Evolutionary conservation across 306 rosid species (phyloP).

Genomic region (Pterocarpus macrocarpus): DNA sequence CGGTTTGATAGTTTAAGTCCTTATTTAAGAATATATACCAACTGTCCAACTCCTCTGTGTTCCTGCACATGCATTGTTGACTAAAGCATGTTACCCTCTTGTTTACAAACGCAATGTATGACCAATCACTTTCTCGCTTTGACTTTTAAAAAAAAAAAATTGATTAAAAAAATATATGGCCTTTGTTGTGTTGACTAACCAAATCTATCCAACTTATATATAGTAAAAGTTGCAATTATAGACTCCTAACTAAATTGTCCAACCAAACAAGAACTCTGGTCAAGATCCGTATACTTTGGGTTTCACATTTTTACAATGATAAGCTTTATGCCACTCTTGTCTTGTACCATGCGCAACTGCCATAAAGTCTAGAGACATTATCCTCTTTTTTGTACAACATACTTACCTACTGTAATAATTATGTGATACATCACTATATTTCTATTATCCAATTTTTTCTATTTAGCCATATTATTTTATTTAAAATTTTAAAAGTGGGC

Average conservation of each 20-base stretch:
- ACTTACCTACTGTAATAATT: slow-evolving; percentile 30
- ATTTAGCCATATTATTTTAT: slow-evolving; percentile 4
- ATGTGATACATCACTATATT: background rate
- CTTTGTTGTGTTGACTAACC: slow-evolving; percentile 66
- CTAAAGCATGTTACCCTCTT: slow-evolving; percentile 77
- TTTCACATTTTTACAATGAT: slow-evolving; percentile 42
- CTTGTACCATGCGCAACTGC: slow-evolving; percentile 31
- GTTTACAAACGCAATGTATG: slow-evolving; percentile 55
- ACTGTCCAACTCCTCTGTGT: slow-evolving; percentile 34
- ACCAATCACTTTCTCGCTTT: slow-evolving; percentile 60
- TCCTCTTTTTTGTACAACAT: slow-evolving; percentile 10
- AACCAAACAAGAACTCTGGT: slow-evolving; percentile 49
- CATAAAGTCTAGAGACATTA: background rate
- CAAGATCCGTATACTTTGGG: slow-evolving; percentile 57
- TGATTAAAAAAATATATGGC: slow-evolving; percentile 38
- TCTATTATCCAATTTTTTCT: background rate
- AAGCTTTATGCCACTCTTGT: slow-evolving; percentile 17
- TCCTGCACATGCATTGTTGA: slow-evolving; percentile 79
- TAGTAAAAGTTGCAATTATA: slow-evolving; percentile 31
- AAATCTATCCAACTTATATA: slow-evolving; percentile 40
- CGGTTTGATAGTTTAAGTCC: slow-evolving; percentile 21
- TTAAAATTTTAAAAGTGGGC: slow-evolving; percentile 28
- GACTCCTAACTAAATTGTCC: slow-evolving; percentile 29
- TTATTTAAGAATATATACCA: slow-evolving; percentile 38
- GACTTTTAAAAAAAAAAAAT: slow-evolving; percentile 51